Evolutionary conservation across 2,329 filamentous ascomycete species (phyloP), one percentile per base, ranked within the genome.

Genomic region (Hymenoscyphus salicellus): DNA sequence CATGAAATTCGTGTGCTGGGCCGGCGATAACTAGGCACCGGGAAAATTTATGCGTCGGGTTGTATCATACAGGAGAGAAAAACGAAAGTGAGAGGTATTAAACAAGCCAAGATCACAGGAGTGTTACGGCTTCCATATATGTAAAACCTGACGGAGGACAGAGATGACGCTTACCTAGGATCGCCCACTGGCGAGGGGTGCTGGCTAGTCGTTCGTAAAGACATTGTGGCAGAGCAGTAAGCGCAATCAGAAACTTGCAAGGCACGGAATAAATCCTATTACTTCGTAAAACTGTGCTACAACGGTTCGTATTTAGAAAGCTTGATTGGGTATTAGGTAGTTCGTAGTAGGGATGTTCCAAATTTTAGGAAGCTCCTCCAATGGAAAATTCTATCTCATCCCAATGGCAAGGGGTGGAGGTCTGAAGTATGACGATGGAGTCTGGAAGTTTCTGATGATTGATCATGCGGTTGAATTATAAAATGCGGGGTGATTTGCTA

Each of bases 41-140:
- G 46, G 8, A 23, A 52, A 26, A 23, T 8, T 14, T 3, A 16
- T 28, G 20, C 5, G 5, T 6, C 11, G 20, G 20, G 26, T 8
- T 43, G 57, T 17, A 38, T 59, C 33, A 28, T 28, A 23, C n/a
- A 52, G 41, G 17, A 20, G 26, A 10, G 32, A 11, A 32, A 52
- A 60, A 60, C 58, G 58, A 60, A 60, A 16, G 58, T 60, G 32
- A 52, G 46, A 60, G 23, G 46, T 52, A 14, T 23, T 26, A 23
- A 5, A 23, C 11, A 52, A 26, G 23, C 46, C 20, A 23, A 26
- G 14, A 38, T 16, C 46, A 52, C 20, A 2, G 20, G 14, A 52
- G 46, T 8, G 43, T 14, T 23, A 52, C 46, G 46, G 11, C 23
- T 23, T 26, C 23, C n/a, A 23, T 23, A 52, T 52, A 52, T 52